These are phyloP conservation scores for Epichloe aotearoae DNA, from an alignment of 2,329 filamentous ascomycete genomes.

Conservation along the genomic window DNA sequence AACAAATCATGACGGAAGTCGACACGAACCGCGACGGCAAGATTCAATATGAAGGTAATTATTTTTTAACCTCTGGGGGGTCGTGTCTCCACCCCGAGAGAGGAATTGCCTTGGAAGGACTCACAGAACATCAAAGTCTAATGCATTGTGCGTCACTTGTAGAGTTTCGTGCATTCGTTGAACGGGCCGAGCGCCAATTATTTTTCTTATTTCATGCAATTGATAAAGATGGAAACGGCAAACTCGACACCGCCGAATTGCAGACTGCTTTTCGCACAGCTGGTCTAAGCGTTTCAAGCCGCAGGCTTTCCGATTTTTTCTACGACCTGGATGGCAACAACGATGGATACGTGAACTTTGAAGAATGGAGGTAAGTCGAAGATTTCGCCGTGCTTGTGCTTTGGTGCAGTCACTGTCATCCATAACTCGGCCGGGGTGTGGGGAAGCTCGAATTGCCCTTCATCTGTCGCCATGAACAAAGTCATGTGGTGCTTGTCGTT, in stretches of 20 bases:
- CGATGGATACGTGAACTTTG: conserved; percentile 78
- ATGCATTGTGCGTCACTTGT: background rate
- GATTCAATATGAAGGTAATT: conserved; percentile 75
- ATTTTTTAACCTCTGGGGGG: conserved; percentile 13
- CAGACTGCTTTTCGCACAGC: conserved; percentile 63
- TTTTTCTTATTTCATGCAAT: conserved; percentile 73
- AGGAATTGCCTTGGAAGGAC: too few relatives aligned
- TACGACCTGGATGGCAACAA: conserved; percentile 77
- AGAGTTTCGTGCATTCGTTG: conserved; percentile 87
- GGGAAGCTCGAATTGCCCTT: conserved; percentile 5
- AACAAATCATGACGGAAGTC: conserved; percentile 66
- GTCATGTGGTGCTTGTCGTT: conserved; percentile 11
- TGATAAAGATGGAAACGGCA: conserved; percentile 73
- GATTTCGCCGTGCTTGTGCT: background rate
- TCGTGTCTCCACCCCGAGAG: background rate
- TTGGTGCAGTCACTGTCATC: background rate
- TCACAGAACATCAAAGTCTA: background rate
- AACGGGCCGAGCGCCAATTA: conserved; percentile 75
- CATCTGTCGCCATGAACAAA: conserved; percentile 1
- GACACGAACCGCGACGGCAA: conserved; percentile 79
- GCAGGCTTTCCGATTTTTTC: conserved; percentile 76
- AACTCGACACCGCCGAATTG: conserved; percentile 77
- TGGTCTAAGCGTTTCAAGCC: conserved; percentile 64
- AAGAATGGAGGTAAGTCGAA: conserved; percentile 84
- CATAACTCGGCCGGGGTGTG: background rate